These are phyloP conservation scores for Centaurea solstitialis DNA, from an alignment of 129 eudicot species.

Conservation along the genomic window DNA sequence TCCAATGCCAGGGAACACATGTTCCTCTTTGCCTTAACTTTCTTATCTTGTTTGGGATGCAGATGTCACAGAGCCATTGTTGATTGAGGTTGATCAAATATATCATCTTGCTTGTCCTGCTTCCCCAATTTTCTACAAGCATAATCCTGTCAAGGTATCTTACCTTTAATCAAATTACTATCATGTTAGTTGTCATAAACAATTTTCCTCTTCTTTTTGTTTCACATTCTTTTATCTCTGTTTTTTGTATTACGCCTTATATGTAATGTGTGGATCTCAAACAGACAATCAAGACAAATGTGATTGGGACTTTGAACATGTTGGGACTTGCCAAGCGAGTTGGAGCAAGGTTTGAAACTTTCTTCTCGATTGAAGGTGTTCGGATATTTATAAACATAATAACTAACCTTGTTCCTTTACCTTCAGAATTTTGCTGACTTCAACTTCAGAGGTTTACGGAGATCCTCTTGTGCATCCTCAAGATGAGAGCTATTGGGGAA, in stretches of 20 bases:
- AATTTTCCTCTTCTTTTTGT: not conserved
- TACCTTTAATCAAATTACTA: not conserved
- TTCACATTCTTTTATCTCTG: not conserved
- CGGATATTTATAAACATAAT: not conserved
- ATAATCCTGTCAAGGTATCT: conserved; percentile 85
- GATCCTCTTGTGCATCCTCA: conserved; percentile 95
- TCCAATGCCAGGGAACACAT: not conserved
- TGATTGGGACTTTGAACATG: conserved; percentile 89
- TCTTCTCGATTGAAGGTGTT: not conserved
- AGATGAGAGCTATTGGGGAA: conserved; percentile 92
- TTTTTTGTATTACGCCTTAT: not conserved
- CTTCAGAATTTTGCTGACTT: conserved; percentile 77
- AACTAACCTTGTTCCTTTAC: not conserved
- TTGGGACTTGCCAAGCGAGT: conserved; percentile 91
- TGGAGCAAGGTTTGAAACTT: conserved; percentile 70
- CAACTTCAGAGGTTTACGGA: conserved; percentile 94
- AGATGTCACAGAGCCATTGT: conserved; percentile 81
- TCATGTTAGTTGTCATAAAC: not conserved
- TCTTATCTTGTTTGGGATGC: conserved; percentile 21
- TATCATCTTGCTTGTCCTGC: conserved; percentile 93
- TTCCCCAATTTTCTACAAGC: conserved; percentile 74
- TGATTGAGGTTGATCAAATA: conserved; percentile 79
- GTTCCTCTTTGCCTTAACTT: not conserved
- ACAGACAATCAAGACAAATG: conserved; percentile 93
- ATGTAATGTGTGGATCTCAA: conserved; percentile 7